These are phyloP conservation scores for Zelonia costaricensis DNA, from an alignment of 208 protist species.

Conservation along the genomic window DNA sequence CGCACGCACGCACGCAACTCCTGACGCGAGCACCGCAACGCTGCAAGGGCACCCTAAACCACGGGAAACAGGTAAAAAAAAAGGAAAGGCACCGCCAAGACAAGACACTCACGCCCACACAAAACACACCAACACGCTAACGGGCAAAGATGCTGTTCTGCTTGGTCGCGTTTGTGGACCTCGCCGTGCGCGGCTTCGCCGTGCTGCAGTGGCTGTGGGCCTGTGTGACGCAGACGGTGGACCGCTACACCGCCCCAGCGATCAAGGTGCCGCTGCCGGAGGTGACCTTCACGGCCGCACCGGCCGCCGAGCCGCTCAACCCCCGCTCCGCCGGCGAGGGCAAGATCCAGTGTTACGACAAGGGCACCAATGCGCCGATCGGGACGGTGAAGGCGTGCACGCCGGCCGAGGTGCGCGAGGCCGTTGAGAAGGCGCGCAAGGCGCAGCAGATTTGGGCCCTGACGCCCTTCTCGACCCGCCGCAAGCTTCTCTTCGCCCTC, in stretches of 20 bases:
- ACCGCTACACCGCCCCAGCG: conserved; percentile 79
- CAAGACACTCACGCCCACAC: background rate
- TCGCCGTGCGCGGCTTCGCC: conserved; percentile 65
- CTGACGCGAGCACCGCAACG: no score
- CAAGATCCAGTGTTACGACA: conserved; percentile 90
- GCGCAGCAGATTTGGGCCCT: conserved; percentile 85
- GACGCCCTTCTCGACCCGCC: conserved; percentile 85
- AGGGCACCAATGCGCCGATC: conserved; percentile 83
- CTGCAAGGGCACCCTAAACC: no score
- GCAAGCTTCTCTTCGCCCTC: conserved; percentile 79
- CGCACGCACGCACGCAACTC: no score
- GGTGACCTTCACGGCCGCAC: conserved; percentile 49
- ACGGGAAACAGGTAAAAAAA: no score
- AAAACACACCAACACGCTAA: background rate
- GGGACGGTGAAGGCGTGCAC: conserved; percentile 71
- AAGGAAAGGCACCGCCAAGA: background rate
- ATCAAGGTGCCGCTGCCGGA: conserved; percentile 71
- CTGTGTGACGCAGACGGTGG: conserved; percentile 47
- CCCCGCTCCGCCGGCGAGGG: conserved; percentile 67
- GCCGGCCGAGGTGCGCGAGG: conserved; percentile 67
- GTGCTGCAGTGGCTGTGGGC: conserved; percentile 49
- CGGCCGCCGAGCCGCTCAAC: conserved; percentile 55
- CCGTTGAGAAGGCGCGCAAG: conserved; percentile 62
- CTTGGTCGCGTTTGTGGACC: conserved; percentile 38
- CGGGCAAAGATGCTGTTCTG: conserved; percentile 40